Percentiles rank a stretch among this genome's conserved stretches.
phyloP scores from a whole-genome alignment of 306 rosid species.

The Cicer cuneatum region DNA sequence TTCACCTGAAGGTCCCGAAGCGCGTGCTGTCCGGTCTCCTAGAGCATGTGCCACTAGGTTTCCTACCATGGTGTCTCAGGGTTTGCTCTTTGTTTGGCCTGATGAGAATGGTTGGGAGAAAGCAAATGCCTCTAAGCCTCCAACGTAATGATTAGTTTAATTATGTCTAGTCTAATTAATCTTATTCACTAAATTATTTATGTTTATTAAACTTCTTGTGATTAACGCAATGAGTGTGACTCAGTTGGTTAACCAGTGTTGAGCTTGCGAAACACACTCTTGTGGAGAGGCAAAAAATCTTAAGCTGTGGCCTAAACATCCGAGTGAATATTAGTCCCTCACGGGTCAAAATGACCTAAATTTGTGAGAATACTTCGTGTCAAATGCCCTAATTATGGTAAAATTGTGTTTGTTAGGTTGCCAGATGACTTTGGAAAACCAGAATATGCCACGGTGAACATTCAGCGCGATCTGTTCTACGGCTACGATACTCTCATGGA shows the following conservation, averaged over 20 bases:
- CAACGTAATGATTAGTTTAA: constrained; percentile 59
- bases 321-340: background rate
- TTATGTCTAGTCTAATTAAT: constrained; percentile 11
- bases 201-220: constrained; percentile 22
- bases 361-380: background rate
- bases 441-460: constrained; percentile 89
- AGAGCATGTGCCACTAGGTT: constrained; percentile 84
- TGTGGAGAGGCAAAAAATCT: background rate
- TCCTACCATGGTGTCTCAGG: constrained; percentile 90
- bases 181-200: constrained; percentile 22
- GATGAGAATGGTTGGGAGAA: constrained; percentile 97
- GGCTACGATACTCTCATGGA: constrained; percentile 99
- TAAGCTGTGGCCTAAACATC: background rate
- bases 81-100: constrained; percentile 97
- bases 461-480: constrained; percentile 98
- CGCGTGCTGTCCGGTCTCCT: constrained; percentile 79
- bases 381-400: background rate
- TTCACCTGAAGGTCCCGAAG: constrained; percentile 82
- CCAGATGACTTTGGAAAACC: constrained; percentile 83
- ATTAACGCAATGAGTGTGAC: background rate
- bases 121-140: constrained; percentile 80
- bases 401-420: constrained; percentile 62
- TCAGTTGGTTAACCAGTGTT: background rate
- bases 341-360: background rate
- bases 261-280: background rate